Evolutionary conservation across 2,329 filamentous ascomycete genomes (phyloP).

Genomic region (Pezizomycotina sp.): DNA sequence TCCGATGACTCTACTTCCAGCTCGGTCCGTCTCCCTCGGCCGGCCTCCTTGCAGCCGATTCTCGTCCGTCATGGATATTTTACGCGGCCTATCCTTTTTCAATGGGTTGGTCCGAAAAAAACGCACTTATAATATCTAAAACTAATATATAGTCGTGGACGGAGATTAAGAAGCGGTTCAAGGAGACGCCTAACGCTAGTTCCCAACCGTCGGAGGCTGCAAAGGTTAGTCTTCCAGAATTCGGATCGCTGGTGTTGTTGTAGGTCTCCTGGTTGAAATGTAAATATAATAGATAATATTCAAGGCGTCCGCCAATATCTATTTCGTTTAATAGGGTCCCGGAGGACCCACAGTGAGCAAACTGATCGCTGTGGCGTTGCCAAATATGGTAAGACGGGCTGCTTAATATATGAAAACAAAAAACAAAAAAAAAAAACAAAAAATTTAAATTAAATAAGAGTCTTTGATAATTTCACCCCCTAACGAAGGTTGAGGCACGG

Average conservation of each 20-base stretch:
- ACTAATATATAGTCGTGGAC: no score
- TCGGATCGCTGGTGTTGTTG: slow-evolving; percentile 8
- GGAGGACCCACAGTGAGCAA: slow-evolving; percentile 22
- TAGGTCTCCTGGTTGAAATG: slow-evolving; percentile 24
- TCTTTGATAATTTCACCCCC: no score
- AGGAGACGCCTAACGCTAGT: no score
- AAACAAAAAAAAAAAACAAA: no score
- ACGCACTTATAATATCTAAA: no score
- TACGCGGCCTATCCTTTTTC: slow-evolving; percentile 12
- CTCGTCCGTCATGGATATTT: neutral
- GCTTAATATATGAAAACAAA: no score
- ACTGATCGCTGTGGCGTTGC: slow-evolving; percentile 15
- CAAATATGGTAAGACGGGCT: slow-evolving; percentile 18
- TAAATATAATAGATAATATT: slow-evolving; percentile 26
- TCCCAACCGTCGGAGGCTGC: slow-evolving; percentile 7
- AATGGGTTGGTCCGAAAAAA: slow-evolving; percentile 9
- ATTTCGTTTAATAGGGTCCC: slow-evolving; percentile 37
- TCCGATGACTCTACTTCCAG: no score
- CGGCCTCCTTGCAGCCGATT: no score
- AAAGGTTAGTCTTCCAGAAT: slow-evolving; percentile 5
- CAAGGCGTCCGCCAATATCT: slow-evolving; percentile 37
- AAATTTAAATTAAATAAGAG: no score
- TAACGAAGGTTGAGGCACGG: no score
- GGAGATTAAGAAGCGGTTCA: no score
- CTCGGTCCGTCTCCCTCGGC: no score